Percentiles rank a stretch among this genome's conserved stretches.
These are phyloP conservation scores for Backusella mclennaniae DNA, from an alignment of 192 early-diverging fungal genomes.

Conservation along the genomic window DNA sequence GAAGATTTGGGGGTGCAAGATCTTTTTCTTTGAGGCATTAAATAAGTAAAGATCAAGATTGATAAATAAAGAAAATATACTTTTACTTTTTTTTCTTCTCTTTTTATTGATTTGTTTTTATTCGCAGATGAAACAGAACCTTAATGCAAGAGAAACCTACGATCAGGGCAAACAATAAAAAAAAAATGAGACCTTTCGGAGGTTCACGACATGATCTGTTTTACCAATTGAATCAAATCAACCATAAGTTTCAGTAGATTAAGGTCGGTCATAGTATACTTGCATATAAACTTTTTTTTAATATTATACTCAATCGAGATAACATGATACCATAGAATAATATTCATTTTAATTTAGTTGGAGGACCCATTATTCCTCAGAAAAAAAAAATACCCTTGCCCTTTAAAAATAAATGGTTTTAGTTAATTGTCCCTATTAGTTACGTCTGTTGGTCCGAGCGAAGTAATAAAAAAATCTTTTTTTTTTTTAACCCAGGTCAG, in stretches of 20 bases:
- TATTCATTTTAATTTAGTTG: background rate
- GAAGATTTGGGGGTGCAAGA: background rate
- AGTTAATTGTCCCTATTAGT: conserved; percentile 1
- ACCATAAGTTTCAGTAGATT: background rate
- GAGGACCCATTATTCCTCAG: background rate
- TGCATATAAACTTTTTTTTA: background rate
- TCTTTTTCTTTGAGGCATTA: conserved; percentile 5
- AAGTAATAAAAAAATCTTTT: background rate
- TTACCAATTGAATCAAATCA: background rate
- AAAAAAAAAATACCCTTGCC: conserved; percentile 4
- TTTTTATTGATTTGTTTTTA: background rate
- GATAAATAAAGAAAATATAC: background rate
- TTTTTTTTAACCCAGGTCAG: background rate
- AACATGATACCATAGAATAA: background rate
- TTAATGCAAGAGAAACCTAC: background rate
- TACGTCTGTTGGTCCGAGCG: background rate
- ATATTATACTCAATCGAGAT: background rate
- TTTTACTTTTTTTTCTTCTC: background rate
- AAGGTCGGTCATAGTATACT: background rate
- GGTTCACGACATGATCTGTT: background rate
- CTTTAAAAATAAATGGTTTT: background rate
- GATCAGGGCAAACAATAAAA: conserved; percentile 6
- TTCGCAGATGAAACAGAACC: conserved; percentile 12
- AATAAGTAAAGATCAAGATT: background rate
- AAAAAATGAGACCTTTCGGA: conserved; percentile 7